Percentiles rank a stretch among this genome's conserved stretches.
These are phyloP conservation scores for Ophiocordyceps polyrhachis-furcata DNA, from an alignment of 2,329 filamentous ascomycete species.

Conservation along the genomic window DNA sequence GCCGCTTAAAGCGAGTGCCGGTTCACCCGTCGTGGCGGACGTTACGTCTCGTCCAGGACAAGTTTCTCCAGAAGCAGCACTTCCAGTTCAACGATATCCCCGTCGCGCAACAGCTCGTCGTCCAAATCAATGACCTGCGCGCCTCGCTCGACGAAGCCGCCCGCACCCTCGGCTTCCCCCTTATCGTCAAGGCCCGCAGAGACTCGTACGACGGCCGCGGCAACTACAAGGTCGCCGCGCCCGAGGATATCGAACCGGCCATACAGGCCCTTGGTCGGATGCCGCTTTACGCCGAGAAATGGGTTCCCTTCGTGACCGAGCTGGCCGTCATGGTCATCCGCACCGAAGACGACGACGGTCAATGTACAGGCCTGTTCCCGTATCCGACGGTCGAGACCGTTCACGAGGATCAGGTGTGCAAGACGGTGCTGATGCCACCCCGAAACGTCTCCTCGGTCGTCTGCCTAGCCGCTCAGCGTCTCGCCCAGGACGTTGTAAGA, in stretches of 20 bases:
- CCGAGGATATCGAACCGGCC: conserved; percentile 38
- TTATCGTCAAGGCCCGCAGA: conserved; percentile 82
- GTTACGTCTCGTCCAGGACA: conserved; percentile 80
- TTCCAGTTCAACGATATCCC: conserved; percentile 49
- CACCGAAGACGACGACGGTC: conserved; percentile 48
- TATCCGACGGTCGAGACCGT: conserved; percentile 90
- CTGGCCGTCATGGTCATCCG: conserved; percentile 90
- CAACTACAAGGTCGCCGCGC: conserved; percentile 31
- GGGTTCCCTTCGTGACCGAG: conserved; percentile 70
- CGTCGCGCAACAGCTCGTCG: conserved; percentile 50
- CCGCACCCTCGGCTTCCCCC: conserved; percentile 54
- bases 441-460: conserved; percentile 44
- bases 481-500: conserved; percentile 62
- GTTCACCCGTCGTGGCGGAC: conserved; percentile 75
- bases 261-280: conserved; percentile 49
- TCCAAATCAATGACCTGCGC: conserved; percentile 34
- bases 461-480: conserved; percentile 47
- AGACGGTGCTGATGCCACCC: conserved; percentile 74
- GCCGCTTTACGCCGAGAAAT: conserved; percentile 76
- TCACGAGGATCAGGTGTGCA: conserved; percentile 90
- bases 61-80: conserved; percentile 76
- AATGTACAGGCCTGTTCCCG: conserved; percentile 35
- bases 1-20: conserved; percentile 28
- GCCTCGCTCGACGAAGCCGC: conserved; percentile 46
- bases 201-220: conserved; percentile 84